These are phyloP conservation scores for Serendipita sp. DNA, from an alignment of 768 basidiomycete genomes.

Conservation along the genomic window DNA sequence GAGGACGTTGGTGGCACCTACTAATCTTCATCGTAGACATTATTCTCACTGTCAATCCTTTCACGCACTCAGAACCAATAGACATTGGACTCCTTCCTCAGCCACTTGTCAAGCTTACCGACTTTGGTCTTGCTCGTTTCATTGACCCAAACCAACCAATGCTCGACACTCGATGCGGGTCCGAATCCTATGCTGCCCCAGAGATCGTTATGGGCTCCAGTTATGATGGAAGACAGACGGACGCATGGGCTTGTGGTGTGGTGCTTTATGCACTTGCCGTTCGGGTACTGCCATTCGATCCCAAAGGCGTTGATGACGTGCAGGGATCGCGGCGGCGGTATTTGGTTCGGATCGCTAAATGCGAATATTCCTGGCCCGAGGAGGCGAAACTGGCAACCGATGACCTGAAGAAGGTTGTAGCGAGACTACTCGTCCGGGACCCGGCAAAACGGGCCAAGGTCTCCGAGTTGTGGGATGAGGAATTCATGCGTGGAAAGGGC, in stretches of 20 bases:
- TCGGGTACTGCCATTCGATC: conserved; percentile 56
- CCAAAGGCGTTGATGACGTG: conserved; percentile 15
- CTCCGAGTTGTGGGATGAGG: conserved; percentile 41
- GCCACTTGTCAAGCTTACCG: conserved; percentile 66
- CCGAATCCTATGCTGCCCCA: conserved; percentile 75
- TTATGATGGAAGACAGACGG: conserved; percentile 75
- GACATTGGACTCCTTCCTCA: conserved; percentile 21
- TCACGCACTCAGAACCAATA: conserved; percentile 21
- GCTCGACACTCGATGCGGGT: conserved; percentile 68
- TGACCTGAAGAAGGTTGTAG: conserved; percentile 40
- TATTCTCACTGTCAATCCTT: conserved; percentile 44
- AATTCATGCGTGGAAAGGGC: conserved; percentile 30
- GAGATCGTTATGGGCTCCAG: conserved; percentile 46
- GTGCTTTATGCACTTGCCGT: conserved; percentile 64
- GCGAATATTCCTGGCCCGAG: conserved; percentile 60
- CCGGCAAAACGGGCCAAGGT: conserved; percentile 46
- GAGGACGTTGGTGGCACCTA: not conserved
- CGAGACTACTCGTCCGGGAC: conserved; percentile 50
- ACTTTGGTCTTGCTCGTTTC: conserved; percentile 81
- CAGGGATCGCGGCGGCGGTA: conserved; percentile 33
- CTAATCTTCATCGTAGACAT: conserved; percentile 35
- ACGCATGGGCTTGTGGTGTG: conserved; percentile 84
- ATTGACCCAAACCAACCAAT: conserved; percentile 47
- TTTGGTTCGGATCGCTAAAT: conserved; percentile 66
- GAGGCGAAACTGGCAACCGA: conserved; percentile 21